These are phyloP conservation scores for Phylloporus arenicola DNA, from an alignment of 768 basidiomycete species.

Conservation along the genomic window DNA sequence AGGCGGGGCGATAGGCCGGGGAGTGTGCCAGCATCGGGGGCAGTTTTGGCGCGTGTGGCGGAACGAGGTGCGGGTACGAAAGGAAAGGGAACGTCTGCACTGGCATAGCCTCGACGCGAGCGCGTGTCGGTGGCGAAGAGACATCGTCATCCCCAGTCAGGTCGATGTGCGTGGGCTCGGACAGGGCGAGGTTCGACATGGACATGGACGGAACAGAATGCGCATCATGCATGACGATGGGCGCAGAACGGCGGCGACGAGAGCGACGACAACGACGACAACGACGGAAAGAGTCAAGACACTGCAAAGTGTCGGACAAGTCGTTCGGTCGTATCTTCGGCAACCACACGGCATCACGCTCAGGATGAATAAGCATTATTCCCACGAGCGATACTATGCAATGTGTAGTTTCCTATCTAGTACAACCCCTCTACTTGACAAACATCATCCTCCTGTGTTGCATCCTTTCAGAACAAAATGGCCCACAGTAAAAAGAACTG, in stretches of 20 bases:
- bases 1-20: conserved; percentile 45
- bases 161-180: conserved; percentile 57
- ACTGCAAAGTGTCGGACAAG: conserved; percentile 16
- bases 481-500: not conserved
- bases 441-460: conserved; percentile 17
- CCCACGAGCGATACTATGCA: conserved; percentile 12
- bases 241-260: not conserved
- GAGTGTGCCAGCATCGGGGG: conserved; percentile 14
- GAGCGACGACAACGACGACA: conserved; percentile 1
- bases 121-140: conserved; percentile 22
- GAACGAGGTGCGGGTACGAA: conserved; percentile 20
- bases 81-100: conserved; percentile 23
- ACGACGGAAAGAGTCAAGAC: not conserved
- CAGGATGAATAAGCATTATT: conserved; percentile 23
- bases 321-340: conserved; percentile 23
- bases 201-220: conserved; percentile 30
- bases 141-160: conserved; percentile 68
- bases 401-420: conserved; percentile 19
- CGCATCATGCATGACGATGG: conserved; percentile 24
- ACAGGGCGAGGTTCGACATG: conserved; percentile 32
- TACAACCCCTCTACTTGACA: conserved; percentile 3
- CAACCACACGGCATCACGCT: conserved; percentile 18
- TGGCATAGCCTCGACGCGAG: conserved; percentile 37
- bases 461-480: conserved; percentile 1
- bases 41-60: conserved; percentile 24